Conservation (phyloP, 495 filamentous ascomycete species). For the Penicillium bovifimosum region DNA sequence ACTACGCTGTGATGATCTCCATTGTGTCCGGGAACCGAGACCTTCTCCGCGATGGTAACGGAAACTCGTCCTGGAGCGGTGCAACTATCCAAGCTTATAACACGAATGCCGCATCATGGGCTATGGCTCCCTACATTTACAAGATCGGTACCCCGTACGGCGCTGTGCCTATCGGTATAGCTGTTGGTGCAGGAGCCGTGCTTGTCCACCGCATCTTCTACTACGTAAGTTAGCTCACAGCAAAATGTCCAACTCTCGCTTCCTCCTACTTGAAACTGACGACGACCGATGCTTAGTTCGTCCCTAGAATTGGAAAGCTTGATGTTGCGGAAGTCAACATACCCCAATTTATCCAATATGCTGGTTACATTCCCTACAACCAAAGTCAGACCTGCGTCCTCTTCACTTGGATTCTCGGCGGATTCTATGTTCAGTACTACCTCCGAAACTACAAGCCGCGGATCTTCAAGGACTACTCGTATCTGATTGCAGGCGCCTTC, state of each 20-base stretch:
- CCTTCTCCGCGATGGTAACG: slow-evolving; percentile 34
- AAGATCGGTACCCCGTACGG: slow-evolving; percentile 30
- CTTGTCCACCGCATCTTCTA: slow-evolving; percentile 37
- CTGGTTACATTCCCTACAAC: slow-evolving; percentile 44
- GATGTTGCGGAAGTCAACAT: slow-evolving; percentile 36
- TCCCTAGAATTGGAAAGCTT: slow-evolving; percentile 26
- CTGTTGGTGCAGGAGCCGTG: slow-evolving; percentile 36
- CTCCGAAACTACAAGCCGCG: slow-evolving; percentile 44
- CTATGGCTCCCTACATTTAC: slow-evolving; percentile 40
- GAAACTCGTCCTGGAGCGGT: slow-evolving; percentile 45
- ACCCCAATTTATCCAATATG: slow-evolving; percentile 38
- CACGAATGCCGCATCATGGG: slow-evolving; percentile 41
- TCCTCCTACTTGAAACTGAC: neutral
- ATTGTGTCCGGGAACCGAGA: slow-evolving; percentile 34
- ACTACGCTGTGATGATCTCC: slow-evolving; percentile 46
- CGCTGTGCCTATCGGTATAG: slow-evolving; percentile 40
- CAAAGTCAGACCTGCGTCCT: slow-evolving; percentile 37
- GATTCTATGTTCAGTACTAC: slow-evolving; percentile 49
- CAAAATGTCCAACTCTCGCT: neutral
- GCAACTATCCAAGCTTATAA: slow-evolving; percentile 38
- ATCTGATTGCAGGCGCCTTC: slow-evolving; percentile 49
- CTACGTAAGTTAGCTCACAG: slow-evolving; percentile 18
- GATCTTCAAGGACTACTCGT: slow-evolving; percentile 54
- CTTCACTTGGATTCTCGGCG: slow-evolving; percentile 30
- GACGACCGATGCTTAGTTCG: slow-evolving; percentile 13